These are phyloP conservation scores for Dianthus caryophyllus DNA, from an alignment of 148 eudicot species.

Conservation along the genomic window DNA sequence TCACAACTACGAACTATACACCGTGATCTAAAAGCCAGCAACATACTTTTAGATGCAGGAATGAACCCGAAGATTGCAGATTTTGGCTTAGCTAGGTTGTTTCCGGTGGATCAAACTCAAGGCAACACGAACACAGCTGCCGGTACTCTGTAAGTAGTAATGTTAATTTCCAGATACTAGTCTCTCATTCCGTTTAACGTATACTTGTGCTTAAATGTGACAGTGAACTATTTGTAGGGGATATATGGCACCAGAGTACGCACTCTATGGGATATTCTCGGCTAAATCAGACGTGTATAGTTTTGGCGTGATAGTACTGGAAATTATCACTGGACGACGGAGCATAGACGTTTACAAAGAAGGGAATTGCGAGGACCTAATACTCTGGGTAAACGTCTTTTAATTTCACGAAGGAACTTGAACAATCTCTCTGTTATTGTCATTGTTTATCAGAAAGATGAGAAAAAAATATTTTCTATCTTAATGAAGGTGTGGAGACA, in stretches of 20 bases:
- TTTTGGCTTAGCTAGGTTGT: conserved; percentile 36
- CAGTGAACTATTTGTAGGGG: conserved; percentile 31
- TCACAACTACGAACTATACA: conserved; percentile 28
- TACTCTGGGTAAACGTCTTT: conserved; percentile 18
- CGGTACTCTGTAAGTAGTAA: conserved; percentile 42
- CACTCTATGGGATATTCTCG: conserved; percentile 38
- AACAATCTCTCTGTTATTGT: no score
- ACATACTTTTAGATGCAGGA: conserved; percentile 32
- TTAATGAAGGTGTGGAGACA: conserved; percentile 37
- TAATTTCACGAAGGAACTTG: not conserved
- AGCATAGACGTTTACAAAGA: conserved; percentile 2
- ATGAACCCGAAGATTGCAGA: conserved; percentile 39
- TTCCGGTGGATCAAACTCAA: conserved; percentile 33
- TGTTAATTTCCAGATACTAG: not conserved
- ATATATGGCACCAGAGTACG: conserved; percentile 61
- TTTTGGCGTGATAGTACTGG: conserved; percentile 48
- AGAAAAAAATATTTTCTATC: not conserved
- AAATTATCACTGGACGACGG: conserved; percentile 39
- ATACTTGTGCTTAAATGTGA: not conserved
- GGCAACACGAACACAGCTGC: conserved; percentile 31
- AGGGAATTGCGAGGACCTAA: conserved; percentile 8
- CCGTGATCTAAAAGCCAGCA: conserved; percentile 34
- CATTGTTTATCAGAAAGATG: no score
- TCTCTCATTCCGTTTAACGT: not conserved
- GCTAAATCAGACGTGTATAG: conserved; percentile 52